Percentiles rank a stretch among this genome's conserved stretches.
These are phyloP conservation scores for Peribolospora kevripleyi DNA, from an alignment of 768 basidiomycete species.

Conservation along the genomic window DNA sequence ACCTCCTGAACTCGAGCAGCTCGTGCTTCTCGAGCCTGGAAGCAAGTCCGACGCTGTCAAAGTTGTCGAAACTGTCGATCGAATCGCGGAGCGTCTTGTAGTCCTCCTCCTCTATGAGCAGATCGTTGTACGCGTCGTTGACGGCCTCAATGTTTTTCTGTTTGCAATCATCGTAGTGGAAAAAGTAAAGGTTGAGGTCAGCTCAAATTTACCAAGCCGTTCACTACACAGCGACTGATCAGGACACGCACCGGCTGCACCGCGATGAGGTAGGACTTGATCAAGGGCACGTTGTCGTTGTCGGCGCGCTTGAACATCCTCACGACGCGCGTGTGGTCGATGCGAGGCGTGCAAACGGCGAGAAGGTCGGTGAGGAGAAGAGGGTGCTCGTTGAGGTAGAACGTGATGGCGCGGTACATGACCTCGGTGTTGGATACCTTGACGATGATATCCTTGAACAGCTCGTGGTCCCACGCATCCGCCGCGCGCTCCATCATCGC, in stretches of 20 bases:
- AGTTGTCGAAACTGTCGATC: constrained; percentile 95
- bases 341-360: constrained; percentile 70
- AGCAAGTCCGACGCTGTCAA: constrained; percentile 72
- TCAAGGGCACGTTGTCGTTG: constrained; percentile 83
- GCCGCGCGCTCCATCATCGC: constrained; percentile 96
- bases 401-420: constrained; percentile 82
- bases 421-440: constrained; percentile 96
- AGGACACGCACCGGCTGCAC: constrained; percentile 54
- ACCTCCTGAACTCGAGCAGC: constrained; percentile 73
- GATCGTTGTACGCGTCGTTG: constrained; percentile 90
- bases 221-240: background rate
- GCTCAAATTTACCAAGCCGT: background rate
- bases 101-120: constrained; percentile 98
- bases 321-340: constrained; percentile 87
- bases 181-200: background rate
- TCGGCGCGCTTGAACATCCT: constrained; percentile 56
- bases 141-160: constrained; percentile 89
- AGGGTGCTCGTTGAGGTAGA: constrained; percentile 86
- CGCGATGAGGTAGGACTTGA: constrained; percentile 85
- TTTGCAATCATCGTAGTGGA: background rate
- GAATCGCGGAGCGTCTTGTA: constrained; percentile 93
- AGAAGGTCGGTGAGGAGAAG: constrained; percentile 78
- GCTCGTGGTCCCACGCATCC: constrained; percentile 99
- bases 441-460: constrained; percentile 95
- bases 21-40: constrained; percentile 67